These are phyloP conservation scores for Adansonia gregorii DNA, from an alignment of 441 rosid species.

Conservation along the genomic window DNA sequence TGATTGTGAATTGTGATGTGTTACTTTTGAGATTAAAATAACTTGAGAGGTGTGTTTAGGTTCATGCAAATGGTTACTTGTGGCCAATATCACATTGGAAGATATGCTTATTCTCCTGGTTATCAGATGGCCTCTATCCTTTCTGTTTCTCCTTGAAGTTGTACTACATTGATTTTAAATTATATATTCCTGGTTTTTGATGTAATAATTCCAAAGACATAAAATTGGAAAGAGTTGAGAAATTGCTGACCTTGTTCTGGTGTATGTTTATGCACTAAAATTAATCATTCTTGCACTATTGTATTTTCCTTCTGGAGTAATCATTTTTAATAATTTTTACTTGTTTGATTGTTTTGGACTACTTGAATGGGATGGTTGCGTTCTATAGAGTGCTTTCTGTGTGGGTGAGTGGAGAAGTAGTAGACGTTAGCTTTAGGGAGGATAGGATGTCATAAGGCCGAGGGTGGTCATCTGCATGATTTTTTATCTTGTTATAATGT, in stretches of 20 bases:
- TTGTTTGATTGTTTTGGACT: too few species aligned
- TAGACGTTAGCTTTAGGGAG: too few species aligned
- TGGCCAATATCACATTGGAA: background rate
- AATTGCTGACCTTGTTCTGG: background rate
- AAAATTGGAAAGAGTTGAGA: background rate
- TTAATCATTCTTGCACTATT: background rate
- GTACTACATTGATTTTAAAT: background rate
- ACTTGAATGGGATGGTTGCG: too few species aligned
- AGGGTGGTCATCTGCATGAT: background rate
- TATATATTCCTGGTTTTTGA: background rate
- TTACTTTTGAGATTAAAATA: background rate
- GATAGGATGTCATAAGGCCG: too few species aligned
- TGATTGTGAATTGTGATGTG: background rate
- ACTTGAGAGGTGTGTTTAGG: background rate
- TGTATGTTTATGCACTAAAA: background rate
- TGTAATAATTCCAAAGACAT: background rate
- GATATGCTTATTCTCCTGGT: background rate
- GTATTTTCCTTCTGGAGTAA: background rate
- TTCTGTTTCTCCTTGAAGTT: background rate
- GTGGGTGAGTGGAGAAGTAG: background rate
- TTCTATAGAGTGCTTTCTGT: background rate
- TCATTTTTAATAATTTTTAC: background rate
- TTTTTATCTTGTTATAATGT: background rate
- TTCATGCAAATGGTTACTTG: background rate
- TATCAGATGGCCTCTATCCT: background rate